Evolutionary conservation across 768 basidiomycete species (phyloP).

Genomic region (Crucibulum laeve): DNA sequence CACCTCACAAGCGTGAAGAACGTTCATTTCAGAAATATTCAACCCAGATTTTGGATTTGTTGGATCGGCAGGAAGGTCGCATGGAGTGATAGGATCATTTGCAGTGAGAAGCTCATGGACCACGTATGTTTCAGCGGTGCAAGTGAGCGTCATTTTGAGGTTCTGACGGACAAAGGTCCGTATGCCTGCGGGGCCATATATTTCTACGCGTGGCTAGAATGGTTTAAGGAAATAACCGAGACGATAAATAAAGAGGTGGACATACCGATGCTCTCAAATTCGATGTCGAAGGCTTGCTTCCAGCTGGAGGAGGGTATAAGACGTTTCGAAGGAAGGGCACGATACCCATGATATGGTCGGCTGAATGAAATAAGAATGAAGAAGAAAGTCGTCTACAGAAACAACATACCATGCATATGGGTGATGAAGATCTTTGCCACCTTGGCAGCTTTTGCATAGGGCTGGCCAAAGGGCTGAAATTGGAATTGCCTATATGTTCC

Average conservation of each 20-base stretch:
- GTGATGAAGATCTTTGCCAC: conserved; percentile 77
- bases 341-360: conserved; percentile 75
- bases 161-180: conserved; percentile 70
- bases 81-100: conserved; percentile 51
- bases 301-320: conserved; percentile 41
- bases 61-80: conserved; percentile 25
- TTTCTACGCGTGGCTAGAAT: conserved; percentile 55
- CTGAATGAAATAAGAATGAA: conserved; percentile 21
- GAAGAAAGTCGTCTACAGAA: not conserved
- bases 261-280: too few relatives aligned
- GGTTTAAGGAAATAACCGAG: too few relatives aligned
- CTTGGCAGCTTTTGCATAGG: conserved; percentile 35
- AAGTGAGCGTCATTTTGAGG: conserved; percentile 59
- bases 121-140: conserved; percentile 56
- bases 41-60: conserved; percentile 7
- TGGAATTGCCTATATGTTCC: conserved; percentile 71
- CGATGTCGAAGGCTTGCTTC: too few relatives aligned
- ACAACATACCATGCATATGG: conserved; percentile 69
- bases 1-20: conserved; percentile 61
- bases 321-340: conserved; percentile 59
- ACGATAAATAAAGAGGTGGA: too few relatives aligned
- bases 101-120: conserved; percentile 74
- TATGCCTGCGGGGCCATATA: conserved; percentile 79
- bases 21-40: conserved; percentile 21
- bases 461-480: conserved; percentile 37